Conservation (phyloP, 2,329 filamentous ascomycete genomes). For the Plenodomus biglobosus region DNA sequence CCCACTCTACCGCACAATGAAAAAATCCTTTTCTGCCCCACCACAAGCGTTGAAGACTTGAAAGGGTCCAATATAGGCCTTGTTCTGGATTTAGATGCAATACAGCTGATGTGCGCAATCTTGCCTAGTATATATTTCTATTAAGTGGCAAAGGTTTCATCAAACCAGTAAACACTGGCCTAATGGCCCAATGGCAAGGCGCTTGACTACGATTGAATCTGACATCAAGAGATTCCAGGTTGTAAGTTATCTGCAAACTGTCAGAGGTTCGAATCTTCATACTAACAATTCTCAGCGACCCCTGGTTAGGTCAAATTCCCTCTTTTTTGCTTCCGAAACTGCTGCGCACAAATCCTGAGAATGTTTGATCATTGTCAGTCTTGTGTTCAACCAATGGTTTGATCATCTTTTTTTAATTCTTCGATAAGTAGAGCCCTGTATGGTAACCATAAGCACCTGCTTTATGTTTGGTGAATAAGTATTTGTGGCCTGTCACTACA, state of each 20-base stretch:
- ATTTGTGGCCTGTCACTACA: conserved; percentile 32
- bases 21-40: not conserved
- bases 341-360: too few relatives aligned
- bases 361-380: too few relatives aligned
- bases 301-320: not conserved
- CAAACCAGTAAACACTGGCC: conserved; percentile 14
- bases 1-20: not conserved
- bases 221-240: not conserved
- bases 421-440: too few relatives aligned
- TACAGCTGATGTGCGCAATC: too few relatives aligned
- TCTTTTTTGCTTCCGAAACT: not conserved
- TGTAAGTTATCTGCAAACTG: not conserved
- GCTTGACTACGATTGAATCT: conserved; percentile 55
- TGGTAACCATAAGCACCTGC: too few relatives aligned
- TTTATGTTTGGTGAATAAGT: too few relatives aligned
- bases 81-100: not conserved
- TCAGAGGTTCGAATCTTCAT: not conserved
- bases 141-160: not conserved
- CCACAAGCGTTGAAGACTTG: not conserved
- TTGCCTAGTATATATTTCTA: not conserved
- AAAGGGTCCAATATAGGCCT: not conserved
- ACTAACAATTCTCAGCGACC: not conserved
- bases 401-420: too few relatives aligned
- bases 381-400: too few relatives aligned
- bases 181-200: conserved; percentile 60